Conservation (phyloP, 1,284 basidiomycete species). For the Heterobasidion parviporum region DNA sequence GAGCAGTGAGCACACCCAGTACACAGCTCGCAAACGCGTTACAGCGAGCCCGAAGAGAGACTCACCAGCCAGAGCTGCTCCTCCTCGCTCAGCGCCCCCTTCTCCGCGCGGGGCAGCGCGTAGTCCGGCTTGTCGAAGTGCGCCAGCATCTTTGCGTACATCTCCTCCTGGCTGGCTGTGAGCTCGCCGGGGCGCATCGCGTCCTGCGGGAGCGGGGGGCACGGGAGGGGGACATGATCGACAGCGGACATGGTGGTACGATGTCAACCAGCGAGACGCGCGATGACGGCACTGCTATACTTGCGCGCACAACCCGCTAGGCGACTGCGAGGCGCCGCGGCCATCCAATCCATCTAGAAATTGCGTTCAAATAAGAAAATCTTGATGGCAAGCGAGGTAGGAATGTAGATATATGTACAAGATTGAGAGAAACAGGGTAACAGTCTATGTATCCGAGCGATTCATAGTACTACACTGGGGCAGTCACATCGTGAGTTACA, state of each 20-base stretch:
- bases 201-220: conserved; percentile 20
- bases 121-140: conserved; percentile 52
- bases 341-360: no score
- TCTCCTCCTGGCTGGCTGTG: conserved; percentile 36
- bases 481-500: no score
- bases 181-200: conserved; percentile 26
- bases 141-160: conserved; percentile 46
- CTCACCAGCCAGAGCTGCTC: conserved; percentile 72
- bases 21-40: neutral
- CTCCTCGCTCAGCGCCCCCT: conserved; percentile 44
- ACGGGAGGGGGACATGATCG: conserved; percentile 13
- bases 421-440: no score
- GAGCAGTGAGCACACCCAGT: conserved; percentile 59
- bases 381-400: no score
- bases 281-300: neutral
- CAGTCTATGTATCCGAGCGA: no score
- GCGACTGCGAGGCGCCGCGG: no score
- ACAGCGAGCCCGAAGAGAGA: conserved; percentile 4
- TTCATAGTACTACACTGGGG: no score
- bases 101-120: conserved; percentile 34
- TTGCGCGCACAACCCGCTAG: no score
- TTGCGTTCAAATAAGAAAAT: no score
- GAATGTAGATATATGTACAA: no score
- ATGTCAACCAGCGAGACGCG: neutral
- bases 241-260: neutral